Evolutionary conservation across 2,329 filamentous ascomycete genomes (phyloP).

Genomic region (Meredithiella fracta): DNA sequence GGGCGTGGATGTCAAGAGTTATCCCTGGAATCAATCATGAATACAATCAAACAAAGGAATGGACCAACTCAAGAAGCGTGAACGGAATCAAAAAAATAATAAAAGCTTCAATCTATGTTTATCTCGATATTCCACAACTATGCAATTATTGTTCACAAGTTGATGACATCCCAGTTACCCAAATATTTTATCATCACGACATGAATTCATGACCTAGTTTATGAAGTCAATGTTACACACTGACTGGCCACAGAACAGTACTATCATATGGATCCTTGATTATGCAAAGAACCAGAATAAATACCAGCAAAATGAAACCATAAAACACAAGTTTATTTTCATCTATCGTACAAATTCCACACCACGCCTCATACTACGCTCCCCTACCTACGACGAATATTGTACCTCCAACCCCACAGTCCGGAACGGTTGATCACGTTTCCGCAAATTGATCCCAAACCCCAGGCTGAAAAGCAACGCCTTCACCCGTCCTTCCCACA

Average conservation of each 20-base stretch:
- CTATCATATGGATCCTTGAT: too few species aligned
- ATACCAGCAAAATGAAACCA: neutral
- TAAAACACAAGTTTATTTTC: neutral
- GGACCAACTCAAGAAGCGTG: too few species aligned
- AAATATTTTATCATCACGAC: too few species aligned
- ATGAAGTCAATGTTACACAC: too few species aligned
- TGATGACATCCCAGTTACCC: too few species aligned
- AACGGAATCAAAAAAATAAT: too few species aligned
- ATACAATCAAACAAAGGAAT: too few species aligned
- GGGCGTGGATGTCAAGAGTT: neutral
- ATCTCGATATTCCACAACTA: too few species aligned
- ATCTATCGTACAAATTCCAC: neutral
- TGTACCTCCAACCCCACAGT: constrained; percentile 65
- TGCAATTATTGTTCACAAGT: too few species aligned
- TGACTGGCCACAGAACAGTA: too few species aligned
- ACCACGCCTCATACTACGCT: neutral
- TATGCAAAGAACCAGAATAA: neutral
- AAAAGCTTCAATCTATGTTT: too few species aligned
- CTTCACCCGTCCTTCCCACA: constrained; percentile 90
- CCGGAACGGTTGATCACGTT: constrained; percentile 59
- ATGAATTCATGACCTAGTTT: too few species aligned
- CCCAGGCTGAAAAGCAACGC: constrained; percentile 85
- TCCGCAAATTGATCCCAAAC: constrained; percentile 64
- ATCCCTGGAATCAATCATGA: neutral
- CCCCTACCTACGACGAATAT: constrained; percentile 47